Conservation (phyloP, 768 basidiomycete species). For the Termitomyces sp. region DNA sequence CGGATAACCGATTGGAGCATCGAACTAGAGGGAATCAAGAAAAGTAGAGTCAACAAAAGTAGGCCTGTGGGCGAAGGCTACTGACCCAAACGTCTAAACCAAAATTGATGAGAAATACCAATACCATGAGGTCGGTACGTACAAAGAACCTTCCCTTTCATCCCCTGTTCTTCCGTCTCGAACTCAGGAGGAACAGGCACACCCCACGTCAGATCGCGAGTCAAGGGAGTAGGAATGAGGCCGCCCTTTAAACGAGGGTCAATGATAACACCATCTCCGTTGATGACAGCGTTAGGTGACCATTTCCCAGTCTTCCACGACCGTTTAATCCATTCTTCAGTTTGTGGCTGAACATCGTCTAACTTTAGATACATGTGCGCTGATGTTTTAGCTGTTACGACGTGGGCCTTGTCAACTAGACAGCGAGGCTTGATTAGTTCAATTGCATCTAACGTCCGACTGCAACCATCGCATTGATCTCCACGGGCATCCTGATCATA, state of each 20-base stretch:
- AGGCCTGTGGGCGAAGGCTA: slow-evolving; percentile 6
- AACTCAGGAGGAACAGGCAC: slow-evolving; percentile 71
- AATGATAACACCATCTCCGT: slow-evolving; percentile 80
- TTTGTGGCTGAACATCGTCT: slow-evolving; percentile 72
- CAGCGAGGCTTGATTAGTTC: slow-evolving; percentile 95
- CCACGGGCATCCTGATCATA: slow-evolving; percentile 81
- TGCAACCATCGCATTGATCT: slow-evolving; percentile 96
- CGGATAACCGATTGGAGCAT: slow-evolving; percentile 94
- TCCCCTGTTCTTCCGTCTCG: slow-evolving; percentile 68
- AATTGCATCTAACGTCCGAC: slow-evolving; percentile 87
- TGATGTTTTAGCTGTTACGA: slow-evolving; percentile 68
- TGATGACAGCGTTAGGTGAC: slow-evolving; percentile 90
- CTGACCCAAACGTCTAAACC: slow-evolving; percentile 86
- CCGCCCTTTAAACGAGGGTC: slow-evolving; percentile 86
- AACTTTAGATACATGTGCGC: slow-evolving; percentile 91
- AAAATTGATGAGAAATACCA: slow-evolving; percentile 1
- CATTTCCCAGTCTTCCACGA: slow-evolving; percentile 83
- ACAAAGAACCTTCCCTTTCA: slow-evolving; percentile 96
- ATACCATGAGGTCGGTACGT: slow-evolving; percentile 27
- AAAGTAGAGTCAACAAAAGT: too few relatives aligned
- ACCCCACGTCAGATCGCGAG: slow-evolving; percentile 94
- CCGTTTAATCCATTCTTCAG: slow-evolving; percentile 84
- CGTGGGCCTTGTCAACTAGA: slow-evolving; percentile 76
- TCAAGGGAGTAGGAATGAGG: slow-evolving; percentile 84
- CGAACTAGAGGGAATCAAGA: slow-evolving; percentile 60